Evolutionary conservation across 305 asterid genomes (phyloP).

Genomic region (Fraxinus angustifolia): DNA sequence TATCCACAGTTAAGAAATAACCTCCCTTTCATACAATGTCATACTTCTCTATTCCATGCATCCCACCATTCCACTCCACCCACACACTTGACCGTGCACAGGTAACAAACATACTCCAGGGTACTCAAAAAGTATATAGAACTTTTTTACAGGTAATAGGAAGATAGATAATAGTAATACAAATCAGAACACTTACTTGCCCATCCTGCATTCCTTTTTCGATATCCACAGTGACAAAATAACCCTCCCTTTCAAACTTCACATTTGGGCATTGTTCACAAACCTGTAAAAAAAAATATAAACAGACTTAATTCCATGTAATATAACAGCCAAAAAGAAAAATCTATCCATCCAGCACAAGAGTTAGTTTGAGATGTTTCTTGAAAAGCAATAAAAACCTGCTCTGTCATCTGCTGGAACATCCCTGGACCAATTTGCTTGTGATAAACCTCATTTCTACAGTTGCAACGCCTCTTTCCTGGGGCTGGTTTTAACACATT

Average conservation of each 20-base stretch:
- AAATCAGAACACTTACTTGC: conserved; percentile 47
- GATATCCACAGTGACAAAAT: conserved; percentile 82
- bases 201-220: conserved; percentile 99
- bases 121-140: background rate
- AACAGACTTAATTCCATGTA: background rate
- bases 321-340: conserved; percentile 1
- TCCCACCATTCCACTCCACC: background rate
- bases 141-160: background rate
- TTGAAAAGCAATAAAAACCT: conserved; percentile 38
- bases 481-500: conserved; percentile 83
- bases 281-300: conserved; percentile 49
- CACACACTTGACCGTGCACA: background rate
- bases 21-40: conserved; percentile 63
- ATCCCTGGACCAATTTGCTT: conserved; percentile 98
- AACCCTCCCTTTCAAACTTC: conserved; percentile 89
- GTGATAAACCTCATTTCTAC: conserved; percentile 96
- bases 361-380: conserved; percentile 10
- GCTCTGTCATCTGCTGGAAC: conserved; percentile 99
- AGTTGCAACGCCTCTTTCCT: conserved; percentile 94
- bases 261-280: conserved; percentile 94
- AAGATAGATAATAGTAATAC: background rate
- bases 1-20: conserved; percentile 76
- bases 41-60: background rate
- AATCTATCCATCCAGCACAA: background rate
- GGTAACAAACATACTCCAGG: background rate